Evolutionary conservation across 441 rosid species (phyloP).

Genomic region (Populus hybrid): DNA sequence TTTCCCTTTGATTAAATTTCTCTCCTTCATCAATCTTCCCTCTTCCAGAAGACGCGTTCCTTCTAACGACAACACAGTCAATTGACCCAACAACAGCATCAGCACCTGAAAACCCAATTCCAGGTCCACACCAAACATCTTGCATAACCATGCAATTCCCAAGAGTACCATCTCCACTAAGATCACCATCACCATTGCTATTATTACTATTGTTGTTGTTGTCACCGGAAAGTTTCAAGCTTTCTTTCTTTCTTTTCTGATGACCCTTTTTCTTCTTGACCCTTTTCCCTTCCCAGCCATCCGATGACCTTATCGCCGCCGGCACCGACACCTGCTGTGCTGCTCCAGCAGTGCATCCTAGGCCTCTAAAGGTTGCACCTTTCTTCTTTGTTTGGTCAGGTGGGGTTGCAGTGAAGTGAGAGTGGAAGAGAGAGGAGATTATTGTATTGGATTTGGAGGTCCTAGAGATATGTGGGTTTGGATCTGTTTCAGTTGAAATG

Average conservation of each 20-base stretch:
- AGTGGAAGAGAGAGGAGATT: conserved; percentile 29
- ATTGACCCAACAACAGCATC: conserved; percentile 56
- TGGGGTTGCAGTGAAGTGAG: conserved; percentile 25
- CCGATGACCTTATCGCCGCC: conserved; percentile 68
- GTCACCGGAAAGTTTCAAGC: conserved; percentile 23
- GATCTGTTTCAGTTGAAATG: conserved; percentile 10
- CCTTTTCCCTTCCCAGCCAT: conserved; percentile 66
- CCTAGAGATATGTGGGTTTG: conserved; percentile 39
- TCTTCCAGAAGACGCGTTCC: conserved; percentile 48
- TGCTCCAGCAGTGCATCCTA: conserved; percentile 74
- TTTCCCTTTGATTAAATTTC: conserved; percentile 39
- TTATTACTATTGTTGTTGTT: conserved; percentile 2
- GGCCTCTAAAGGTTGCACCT: conserved; percentile 48
- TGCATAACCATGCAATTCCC: conserved; percentile 48
- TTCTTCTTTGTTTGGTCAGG: conserved; percentile 43
- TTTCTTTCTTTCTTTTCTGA: conserved; percentile 37
- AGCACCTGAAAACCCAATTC: conserved; percentile 53
- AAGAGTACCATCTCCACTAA: conserved; percentile 16
- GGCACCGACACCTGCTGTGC: conserved; percentile 85
- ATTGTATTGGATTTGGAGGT: conserved; percentile 35
- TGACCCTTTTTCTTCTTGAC: conserved; percentile 48
- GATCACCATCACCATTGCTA: neutral
- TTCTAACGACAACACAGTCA: conserved; percentile 62
- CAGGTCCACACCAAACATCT: conserved; percentile 86
- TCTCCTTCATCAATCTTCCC: conserved; percentile 69